phyloP scores from a whole-genome alignment of 2,329 filamentous ascomycete genomes.

The Ophiostoma sp. region DNA sequence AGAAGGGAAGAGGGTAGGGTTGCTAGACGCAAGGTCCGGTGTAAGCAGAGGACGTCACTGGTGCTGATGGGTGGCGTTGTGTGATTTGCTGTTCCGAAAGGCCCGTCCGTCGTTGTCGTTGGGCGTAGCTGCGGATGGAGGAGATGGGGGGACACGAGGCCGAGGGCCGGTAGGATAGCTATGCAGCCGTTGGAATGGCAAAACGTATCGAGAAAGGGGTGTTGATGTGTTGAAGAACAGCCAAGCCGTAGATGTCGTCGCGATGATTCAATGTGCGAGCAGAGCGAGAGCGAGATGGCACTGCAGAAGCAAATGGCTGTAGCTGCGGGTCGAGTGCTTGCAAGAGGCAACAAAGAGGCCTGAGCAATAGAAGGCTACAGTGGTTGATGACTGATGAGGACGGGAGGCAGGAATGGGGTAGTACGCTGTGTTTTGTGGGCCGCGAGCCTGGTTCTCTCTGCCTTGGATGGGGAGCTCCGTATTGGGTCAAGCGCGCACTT shows the following conservation, averaged over 20 bases:
- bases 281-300: not conserved
- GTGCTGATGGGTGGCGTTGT: not conserved
- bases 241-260: not conserved
- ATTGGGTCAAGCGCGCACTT: not conserved
- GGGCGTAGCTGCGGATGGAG: not conserved
- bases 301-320: not conserved
- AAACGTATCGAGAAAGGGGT: too few relatives aligned
- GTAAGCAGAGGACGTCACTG: not conserved
- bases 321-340: not conserved
- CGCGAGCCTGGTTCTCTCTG: not conserved
- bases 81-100: conserved; percentile 5
- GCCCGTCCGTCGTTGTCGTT: not conserved
- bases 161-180: not conserved
- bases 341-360: not conserved
- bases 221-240: not conserved
- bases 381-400: not conserved
- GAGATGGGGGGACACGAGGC: not conserved
- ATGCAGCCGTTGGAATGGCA: not conserved
- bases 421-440: not conserved
- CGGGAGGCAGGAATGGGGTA: not conserved
- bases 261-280: not conserved
- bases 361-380: not conserved
- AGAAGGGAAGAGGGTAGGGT: not conserved
- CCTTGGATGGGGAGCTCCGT: conserved; percentile 1
- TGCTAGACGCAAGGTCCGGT: not conserved